These are phyloP conservation scores for Chlamydomonas reinhardtii DNA, from an alignment of 163 green algal species.

Conservation along the genomic window DNA sequence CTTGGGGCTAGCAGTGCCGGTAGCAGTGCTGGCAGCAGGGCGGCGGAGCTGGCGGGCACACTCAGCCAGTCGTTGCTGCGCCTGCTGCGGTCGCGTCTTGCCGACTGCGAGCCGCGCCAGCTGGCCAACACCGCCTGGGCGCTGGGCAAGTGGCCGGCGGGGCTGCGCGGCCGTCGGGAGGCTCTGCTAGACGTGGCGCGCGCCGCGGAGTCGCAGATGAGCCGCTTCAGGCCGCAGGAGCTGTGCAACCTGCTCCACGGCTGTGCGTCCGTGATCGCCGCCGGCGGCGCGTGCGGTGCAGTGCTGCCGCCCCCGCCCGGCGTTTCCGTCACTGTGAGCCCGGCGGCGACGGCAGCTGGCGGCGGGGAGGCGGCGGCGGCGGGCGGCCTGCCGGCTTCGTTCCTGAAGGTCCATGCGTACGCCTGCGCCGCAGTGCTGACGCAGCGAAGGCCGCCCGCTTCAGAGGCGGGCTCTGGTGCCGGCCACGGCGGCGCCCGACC, in stretches of 20 bases:
- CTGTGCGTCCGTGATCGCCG: neutral
- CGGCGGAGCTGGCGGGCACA: neutral
- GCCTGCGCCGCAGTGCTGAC: neutral
- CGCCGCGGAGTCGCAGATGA: neutral
- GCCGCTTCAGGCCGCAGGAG: conserved; percentile 18
- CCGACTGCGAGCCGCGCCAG: conserved; percentile 31
- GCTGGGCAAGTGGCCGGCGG: conserved; percentile 37
- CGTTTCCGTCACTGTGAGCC: no score
- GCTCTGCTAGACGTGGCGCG: neutral
- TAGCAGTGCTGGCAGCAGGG: no score
- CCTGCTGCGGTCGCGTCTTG: neutral
- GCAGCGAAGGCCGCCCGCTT: no score
- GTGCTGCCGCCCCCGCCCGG: neutral
- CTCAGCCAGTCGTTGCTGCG: neutral
- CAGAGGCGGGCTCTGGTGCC: no score
- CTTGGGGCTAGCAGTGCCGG: neutral
- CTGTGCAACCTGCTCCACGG: conserved; percentile 44
- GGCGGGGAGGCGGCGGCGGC: neutral
- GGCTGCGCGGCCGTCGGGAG: conserved; percentile 8
- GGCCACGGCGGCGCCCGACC: no score
- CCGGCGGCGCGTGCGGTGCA: neutral
- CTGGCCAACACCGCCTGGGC: conserved; percentile 39
- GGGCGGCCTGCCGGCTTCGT: neutral
- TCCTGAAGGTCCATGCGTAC: neutral
- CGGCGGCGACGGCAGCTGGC: neutral